These are phyloP conservation scores for Phytophthora cactorum DNA, from an alignment of 352 stramenopile species.

Conservation along the genomic window DNA sequence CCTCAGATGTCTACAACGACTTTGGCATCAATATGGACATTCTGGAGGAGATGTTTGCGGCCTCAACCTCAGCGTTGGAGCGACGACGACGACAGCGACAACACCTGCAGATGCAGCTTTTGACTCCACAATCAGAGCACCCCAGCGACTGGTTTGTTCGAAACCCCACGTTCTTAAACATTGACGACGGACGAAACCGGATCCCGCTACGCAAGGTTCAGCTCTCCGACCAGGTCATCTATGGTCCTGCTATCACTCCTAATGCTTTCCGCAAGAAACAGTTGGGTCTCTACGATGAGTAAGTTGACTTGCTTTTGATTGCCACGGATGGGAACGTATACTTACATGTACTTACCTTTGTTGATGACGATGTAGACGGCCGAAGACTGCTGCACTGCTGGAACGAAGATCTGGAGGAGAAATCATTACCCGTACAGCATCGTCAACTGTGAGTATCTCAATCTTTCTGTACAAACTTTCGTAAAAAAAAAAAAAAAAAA, in stretches of 20 bases:
- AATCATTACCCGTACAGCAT: constrained; percentile 54
- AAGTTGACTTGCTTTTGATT: constrained; percentile 1
- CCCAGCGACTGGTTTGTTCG: constrained; percentile 22
- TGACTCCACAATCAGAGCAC: constrained; percentile 13
- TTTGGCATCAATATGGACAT: constrained; percentile 31
- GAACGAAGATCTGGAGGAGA: constrained; percentile 44
- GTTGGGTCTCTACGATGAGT: constrained; percentile 23
- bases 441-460: constrained; percentile 41
- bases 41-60: constrained; percentile 36
- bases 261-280: constrained; percentile 39
- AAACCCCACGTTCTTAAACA: constrained; percentile 46
- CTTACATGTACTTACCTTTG: background rate
- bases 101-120: constrained; percentile 29
- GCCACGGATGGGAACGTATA: background rate
- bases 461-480: background rate
- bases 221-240: constrained; percentile 70
- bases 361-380: constrained; percentile 20
- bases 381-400: constrained; percentile 38
- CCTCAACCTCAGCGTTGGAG: constrained; percentile 34
- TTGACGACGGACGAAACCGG: constrained; percentile 64
- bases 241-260: constrained; percentile 68
- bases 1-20: constrained; percentile 16
- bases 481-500: background rate
- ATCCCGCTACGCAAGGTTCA: constrained; percentile 58
- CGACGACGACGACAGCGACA: constrained; percentile 35